phyloP scores from a whole-genome alignment of 441 rosid genomes.

The Bocquillonia castaneifolia region DNA sequence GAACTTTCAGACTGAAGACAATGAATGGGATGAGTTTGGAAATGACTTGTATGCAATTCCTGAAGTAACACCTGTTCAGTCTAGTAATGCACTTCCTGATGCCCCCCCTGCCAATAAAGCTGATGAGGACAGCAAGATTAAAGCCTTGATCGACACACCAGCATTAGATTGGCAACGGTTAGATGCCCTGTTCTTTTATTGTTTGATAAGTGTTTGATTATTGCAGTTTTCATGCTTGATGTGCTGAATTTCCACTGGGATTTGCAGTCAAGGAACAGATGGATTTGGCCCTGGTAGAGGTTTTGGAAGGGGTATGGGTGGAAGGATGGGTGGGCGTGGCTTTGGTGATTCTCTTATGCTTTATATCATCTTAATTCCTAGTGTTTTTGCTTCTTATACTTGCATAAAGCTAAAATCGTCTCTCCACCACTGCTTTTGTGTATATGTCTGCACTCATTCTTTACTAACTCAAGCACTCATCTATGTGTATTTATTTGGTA shows the following conservation, averaged over 20 bases:
- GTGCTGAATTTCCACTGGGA: constrained; percentile 15
- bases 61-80: constrained; percentile 50
- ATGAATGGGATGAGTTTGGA: constrained; percentile 96
- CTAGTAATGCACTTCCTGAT: constrained; percentile 46
- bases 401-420: not conserved
- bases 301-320: constrained; percentile 85
- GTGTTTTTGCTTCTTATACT: not conserved
- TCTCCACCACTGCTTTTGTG: not conserved
- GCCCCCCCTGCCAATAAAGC: constrained; percentile 61
- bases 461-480: constrained; percentile 2
- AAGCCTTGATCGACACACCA: constrained; percentile 87
- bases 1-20: constrained; percentile 59
- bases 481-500: not conserved
- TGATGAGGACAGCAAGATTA: constrained; percentile 93
- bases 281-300: constrained; percentile 88
- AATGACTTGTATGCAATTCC: constrained; percentile 90
- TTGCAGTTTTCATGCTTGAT: not conserved
- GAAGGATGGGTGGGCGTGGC: constrained; percentile 94
- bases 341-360: constrained; percentile 59
- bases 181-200: constrained; percentile 25
- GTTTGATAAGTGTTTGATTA: not conserved
- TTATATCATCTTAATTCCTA: constrained; percentile 10
- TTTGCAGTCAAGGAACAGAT: constrained; percentile 73
- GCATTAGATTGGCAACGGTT: constrained; percentile 99
- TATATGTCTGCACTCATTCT: constrained; percentile 4